phyloP scores from a whole-genome alignment of 441 rosid genomes.

The Corymbia calophylla region DNA sequence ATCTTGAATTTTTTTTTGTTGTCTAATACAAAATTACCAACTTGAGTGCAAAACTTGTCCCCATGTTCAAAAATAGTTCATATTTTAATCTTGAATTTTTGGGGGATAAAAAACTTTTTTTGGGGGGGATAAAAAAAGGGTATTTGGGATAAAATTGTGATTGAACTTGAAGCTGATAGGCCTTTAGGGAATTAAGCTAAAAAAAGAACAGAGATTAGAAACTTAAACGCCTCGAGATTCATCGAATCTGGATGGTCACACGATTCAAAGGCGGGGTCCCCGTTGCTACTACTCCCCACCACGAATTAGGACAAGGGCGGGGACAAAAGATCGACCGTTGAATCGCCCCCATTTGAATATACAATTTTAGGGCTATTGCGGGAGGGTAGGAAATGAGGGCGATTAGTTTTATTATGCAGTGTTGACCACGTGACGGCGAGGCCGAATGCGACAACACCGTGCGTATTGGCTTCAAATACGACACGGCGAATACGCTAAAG shows the following conservation, averaged over 20 bases:
- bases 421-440: not conserved
- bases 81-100: no score
- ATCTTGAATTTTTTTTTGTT: not conserved
- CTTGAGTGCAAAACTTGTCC: no score
- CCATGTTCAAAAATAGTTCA: no score
- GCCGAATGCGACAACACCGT: not conserved
- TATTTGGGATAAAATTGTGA: not conserved
- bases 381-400: not conserved
- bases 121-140: rapidly evolving
- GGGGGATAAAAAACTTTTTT: not conserved
- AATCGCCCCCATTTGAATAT: not conserved
- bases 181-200: not conserved
- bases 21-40: no score
- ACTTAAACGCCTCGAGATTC: not conserved
- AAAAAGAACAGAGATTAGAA: not conserved
- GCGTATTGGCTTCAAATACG: not conserved
- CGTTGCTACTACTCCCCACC: not conserved
- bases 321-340: not conserved
- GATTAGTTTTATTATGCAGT: not conserved
- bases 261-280: not conserved
- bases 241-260: not conserved
- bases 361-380: not conserved
- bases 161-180: not conserved
- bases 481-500: not conserved
- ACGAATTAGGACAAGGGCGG: not conserved